Evolutionary conservation across 73 alveolate genomes (phyloP).

Genomic region (Symbiodinium natans): DNA sequence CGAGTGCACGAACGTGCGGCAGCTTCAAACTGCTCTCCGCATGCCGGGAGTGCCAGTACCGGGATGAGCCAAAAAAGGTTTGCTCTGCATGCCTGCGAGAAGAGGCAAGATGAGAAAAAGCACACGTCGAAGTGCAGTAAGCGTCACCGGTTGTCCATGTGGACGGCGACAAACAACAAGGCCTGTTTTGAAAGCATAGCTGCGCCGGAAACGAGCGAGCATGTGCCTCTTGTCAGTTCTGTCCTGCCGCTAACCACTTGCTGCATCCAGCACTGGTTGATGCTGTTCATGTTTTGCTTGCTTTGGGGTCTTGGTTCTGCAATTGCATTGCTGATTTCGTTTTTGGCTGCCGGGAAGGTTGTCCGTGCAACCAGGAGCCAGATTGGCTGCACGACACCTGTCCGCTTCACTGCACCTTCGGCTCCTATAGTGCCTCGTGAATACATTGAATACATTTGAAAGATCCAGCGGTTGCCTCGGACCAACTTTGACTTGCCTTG

Average conservation of each 20-base stretch:
- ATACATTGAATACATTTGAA: too few relatives aligned
- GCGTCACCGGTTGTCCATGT: too few relatives aligned
- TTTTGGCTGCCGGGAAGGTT: background rate
- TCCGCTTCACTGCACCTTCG: too few relatives aligned
- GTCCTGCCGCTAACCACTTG: too few relatives aligned
- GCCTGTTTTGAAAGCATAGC: background rate
- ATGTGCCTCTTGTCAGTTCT: too few relatives aligned
- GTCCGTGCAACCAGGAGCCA: conserved; percentile 5
- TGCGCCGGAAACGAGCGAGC: background rate
- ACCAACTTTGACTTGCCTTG: background rate
- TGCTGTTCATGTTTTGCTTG: too few relatives aligned
- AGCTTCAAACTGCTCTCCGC: background rate
- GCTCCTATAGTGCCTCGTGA: too few relatives aligned
- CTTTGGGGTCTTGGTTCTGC: background rate
- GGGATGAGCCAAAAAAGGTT: background rate
- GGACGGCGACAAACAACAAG: background rate
- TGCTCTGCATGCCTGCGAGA: background rate
- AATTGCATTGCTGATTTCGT: background rate
- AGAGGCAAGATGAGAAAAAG: too few relatives aligned
- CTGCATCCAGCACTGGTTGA: too few relatives aligned
- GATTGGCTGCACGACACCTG: background rate
- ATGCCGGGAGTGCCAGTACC: background rate
- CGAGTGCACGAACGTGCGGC: too few relatives aligned
- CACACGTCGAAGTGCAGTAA: too few relatives aligned
- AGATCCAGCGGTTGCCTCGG: background rate